A percentile compares a stretch with the other conserved stretches of the same genome.
Evolutionary conservation across 257 asterid species (phyloP).

Genomic region (Prunella vulgaris): DNA sequence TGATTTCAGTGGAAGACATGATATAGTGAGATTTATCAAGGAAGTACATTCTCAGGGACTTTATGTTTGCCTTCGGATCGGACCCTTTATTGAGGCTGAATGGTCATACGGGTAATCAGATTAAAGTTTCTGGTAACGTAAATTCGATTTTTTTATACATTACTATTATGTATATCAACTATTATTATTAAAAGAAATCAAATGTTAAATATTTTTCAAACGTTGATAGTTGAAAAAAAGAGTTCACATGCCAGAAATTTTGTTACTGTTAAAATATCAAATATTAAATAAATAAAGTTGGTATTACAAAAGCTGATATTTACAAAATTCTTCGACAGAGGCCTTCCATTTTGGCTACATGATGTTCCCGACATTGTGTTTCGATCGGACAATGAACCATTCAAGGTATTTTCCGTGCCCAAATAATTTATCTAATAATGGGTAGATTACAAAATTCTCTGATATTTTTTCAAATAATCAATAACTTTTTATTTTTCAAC

Average conservation of each 20-base stretch:
- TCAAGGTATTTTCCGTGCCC: slow-evolving; percentile 38
- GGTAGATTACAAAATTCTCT: background rate
- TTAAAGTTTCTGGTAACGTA: background rate
- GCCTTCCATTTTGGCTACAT: slow-evolving; percentile 88
- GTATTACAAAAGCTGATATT: background rate
- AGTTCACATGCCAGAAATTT: too few relatives aligned
- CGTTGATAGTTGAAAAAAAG: too few relatives aligned
- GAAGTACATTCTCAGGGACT: slow-evolving; percentile 71
- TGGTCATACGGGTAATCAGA: slow-evolving; percentile 84
- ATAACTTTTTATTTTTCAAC: background rate
- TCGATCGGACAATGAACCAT: slow-evolving; percentile 77
- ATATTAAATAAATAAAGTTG: too few relatives aligned
- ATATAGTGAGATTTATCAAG: slow-evolving; percentile 63
- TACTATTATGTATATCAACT: too few relatives aligned
- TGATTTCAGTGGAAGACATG: slow-evolving; percentile 63
- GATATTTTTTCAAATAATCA: too few relatives aligned
- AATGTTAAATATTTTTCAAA: too few relatives aligned
- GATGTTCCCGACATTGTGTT: slow-evolving; percentile 60
- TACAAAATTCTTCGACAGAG: slow-evolving; percentile 32
- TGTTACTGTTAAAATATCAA: too few relatives aligned
- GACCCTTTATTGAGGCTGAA: slow-evolving; percentile 82
- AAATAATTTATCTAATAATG: background rate
- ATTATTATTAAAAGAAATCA: too few relatives aligned
- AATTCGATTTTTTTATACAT: background rate
- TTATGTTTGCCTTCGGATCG: slow-evolving; percentile 73